These are phyloP conservation scores for Aspergillus unguis DNA, from an alignment of 2,329 filamentous ascomycete genomes.

Conservation along the genomic window DNA sequence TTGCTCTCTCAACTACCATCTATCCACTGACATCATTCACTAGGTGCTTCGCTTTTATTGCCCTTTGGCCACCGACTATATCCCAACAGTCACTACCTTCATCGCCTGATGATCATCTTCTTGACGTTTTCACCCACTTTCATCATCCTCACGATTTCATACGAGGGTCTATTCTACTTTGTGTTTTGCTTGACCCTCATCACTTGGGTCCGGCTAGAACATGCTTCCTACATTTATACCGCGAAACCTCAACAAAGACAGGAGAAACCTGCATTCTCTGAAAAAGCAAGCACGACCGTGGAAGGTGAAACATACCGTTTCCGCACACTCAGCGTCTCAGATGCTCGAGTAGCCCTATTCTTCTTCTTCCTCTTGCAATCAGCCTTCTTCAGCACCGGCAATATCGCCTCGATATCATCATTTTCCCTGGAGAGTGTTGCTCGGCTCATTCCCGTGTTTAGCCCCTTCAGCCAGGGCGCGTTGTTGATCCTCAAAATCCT, in stretches of 20 bases:
- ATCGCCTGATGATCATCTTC: slow-evolving; percentile 84
- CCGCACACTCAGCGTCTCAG: slow-evolving; percentile 73
- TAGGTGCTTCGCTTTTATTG: slow-evolving; percentile 70
- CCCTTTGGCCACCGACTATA: slow-evolving; percentile 78
- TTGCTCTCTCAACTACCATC: neutral
- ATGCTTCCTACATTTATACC: slow-evolving; percentile 60
- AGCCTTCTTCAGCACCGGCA: slow-evolving; percentile 95
- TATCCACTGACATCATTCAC: slow-evolving; percentile 30
- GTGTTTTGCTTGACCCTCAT: slow-evolving; percentile 78
- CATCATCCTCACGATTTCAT: slow-evolving; percentile 94
- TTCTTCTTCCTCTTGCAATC: slow-evolving; percentile 94
- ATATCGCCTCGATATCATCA: slow-evolving; percentile 87
- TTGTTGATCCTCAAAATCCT: slow-evolving; percentile 85
- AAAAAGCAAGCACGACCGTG: slow-evolving; percentile 26
- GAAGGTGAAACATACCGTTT: slow-evolving; percentile 39
- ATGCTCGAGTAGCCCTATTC: slow-evolving; percentile 85
- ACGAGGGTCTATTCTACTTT: slow-evolving; percentile 94
- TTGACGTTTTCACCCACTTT: slow-evolving; percentile 90
- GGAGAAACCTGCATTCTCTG: slow-evolving; percentile 25
- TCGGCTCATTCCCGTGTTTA: slow-evolving; percentile 85
- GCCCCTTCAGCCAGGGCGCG: slow-evolving; percentile 86
- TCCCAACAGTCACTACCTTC: slow-evolving; percentile 83
- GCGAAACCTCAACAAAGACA: slow-evolving; percentile 19
- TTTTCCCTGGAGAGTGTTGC: slow-evolving; percentile 90
- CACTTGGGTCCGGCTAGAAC: slow-evolving; percentile 89